Evolutionary conservation across 345 rosid species (phyloP), one percentile per base, ranked within the genome.

Genomic region (Cardiospermum halicacabum): DNA sequence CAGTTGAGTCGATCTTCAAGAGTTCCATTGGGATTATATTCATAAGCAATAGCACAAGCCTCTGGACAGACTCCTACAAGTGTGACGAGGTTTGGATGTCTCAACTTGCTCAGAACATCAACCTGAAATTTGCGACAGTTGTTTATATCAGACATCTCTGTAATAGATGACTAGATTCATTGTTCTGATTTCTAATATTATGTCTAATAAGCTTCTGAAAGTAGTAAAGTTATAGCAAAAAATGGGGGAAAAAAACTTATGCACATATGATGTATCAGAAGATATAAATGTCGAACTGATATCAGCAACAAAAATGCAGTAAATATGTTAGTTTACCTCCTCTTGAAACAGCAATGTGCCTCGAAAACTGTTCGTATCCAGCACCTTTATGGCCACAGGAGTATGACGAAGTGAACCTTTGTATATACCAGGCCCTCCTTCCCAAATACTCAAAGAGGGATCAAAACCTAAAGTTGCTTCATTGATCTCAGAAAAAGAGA

Each of bases 371-470:
- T 56, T 58, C 37, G 69, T 22, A 26, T 25, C 45, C 64, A 78
- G 71, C 64, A 79, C 58, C 68, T 79, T 79, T 67, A 82, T 68
- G 21, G 78, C 72, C 58, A 82, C 84, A 11, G 7, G 59, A 1
- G 78, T 82, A 50, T 79, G 63, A 47, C 55, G 71, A 47, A 82
- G 78, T 30, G 24, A 26, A 61, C 83, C 83, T 72, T 49, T 74
- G 53, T 74, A 79, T 21, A 74, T 64, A 60, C 83, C 75, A 58
- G 59, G 62, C 2, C 53, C 70, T 39, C 73, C 74, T 58, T 74
- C 73, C 51, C 64, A 77, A 72, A 77, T 76, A 65, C 65, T 63
- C 56, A 54, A 40, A 2, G 62, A 75, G 19, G 62, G 73, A 12
- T 79, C 59, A 56, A 69, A 74, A 58, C 59, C 50, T 24, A 51